A percentile compares a stretch with the other conserved stretches of the same genome.
Conservation (phyloP, 345 rosid species). For the Citrus unshiu region DNA sequence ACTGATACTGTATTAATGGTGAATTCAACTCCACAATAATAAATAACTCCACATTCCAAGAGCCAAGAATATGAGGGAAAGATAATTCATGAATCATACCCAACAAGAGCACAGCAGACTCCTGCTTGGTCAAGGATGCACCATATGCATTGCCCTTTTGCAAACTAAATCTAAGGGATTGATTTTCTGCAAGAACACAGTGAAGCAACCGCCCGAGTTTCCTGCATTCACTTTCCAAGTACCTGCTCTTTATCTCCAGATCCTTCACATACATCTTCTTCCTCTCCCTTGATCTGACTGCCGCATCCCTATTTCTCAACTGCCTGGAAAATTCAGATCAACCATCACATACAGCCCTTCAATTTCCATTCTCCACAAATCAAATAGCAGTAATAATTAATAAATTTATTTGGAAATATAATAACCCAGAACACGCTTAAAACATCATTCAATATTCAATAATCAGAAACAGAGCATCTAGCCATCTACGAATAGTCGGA, state of each 20-base stretch:
- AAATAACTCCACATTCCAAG: background rate
- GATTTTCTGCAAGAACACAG: conserved; percentile 70
- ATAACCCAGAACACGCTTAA: background rate
- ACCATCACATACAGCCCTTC: background rate
- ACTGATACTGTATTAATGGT: background rate
- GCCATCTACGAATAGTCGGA: background rate
- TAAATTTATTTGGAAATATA: background rate
- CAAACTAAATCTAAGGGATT: conserved; percentile 57
- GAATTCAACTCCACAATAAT: background rate
- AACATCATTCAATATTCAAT: background rate
- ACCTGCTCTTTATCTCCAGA: conserved; percentile 78
- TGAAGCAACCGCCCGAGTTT: conserved; percentile 78
- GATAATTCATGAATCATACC: conserved; percentile 40
- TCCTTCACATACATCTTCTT: conserved; percentile 70
- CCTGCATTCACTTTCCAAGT: conserved; percentile 76
- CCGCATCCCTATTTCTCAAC: conserved; percentile 87
- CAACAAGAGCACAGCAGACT: conserved; percentile 99
- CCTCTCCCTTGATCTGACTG: conserved; percentile 84
- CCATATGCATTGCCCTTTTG: conserved; percentile 50
- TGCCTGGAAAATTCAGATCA: conserved; percentile 46
- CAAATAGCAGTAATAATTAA: background rate
- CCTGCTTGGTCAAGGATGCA: conserved; percentile 86
- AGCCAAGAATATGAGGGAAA: background rate
- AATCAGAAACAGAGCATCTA: background rate
- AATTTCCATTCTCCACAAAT: background rate